Base-by-base conservation (phyloP, 208 protist genomes). In the Crithidia expoeki region DNA sequence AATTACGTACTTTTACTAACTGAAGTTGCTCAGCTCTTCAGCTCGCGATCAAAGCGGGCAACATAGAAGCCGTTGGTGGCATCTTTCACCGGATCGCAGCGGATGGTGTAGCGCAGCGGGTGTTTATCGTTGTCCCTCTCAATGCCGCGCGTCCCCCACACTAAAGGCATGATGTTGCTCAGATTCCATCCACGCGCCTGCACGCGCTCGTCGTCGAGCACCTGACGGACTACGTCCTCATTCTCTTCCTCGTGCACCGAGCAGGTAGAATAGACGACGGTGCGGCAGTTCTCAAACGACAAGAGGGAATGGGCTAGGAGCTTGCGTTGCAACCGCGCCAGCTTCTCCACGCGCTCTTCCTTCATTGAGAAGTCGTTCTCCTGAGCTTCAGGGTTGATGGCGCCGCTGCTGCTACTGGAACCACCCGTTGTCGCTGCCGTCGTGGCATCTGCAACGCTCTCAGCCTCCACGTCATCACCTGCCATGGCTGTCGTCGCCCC, bases 241-340 rank as follows among this genome's bases (percentile, higher is more conserved):
- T 98, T 93, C 61, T 98, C 94, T 59, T 73, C 86, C 76, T 94
- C 87, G 64, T 97, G 85, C 16, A 96, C 78, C 11, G 88, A 96
- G 77, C 94, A 98, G 12, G 94, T 98, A 5, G 92, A 97, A 80
- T 98, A 98, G 17, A 96, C 89, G 21, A 98, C 88, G 17, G 84
- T 85, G 67, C 90, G 83, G 68, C 90, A 95, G 66, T 91, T 85
- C 23, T 92, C 83, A 58, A 98, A 97, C 11, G 86, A 94, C 11
- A 96, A 80, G 10, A 97, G 74, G 12, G 93, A 81, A 62, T 98
- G 94, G 16, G 80, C 76, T 5, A 98, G 72, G 2, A 98, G 73
- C 68, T 93, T 95, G n/a, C 83, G 80, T 78, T 98, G 94, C 36
- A 98, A 67, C 16, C 79, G 76, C 10, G 89, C 75, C 32, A 98